These are phyloP conservation scores for Podaxis sp. DNA, from an alignment of 768 basidiomycete species.

Conservation along the genomic window DNA sequence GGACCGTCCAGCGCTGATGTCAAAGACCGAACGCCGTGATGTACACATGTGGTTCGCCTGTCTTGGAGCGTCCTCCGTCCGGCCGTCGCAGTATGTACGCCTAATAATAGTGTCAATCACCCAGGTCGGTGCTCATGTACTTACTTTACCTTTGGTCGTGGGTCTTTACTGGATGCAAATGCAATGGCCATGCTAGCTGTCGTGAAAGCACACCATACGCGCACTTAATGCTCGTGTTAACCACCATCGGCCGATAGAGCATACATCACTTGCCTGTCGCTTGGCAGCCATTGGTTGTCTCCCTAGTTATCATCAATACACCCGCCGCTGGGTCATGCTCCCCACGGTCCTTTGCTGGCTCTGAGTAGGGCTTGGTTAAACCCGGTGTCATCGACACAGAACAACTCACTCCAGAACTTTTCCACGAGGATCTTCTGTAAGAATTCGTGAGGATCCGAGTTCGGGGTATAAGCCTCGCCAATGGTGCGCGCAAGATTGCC, in stretches of 20 bases:
- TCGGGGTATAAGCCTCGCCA: conserved; percentile 33
- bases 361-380: conserved; percentile 25
- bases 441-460: conserved; percentile 53
- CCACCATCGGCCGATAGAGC: not conserved
- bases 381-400: not conserved
- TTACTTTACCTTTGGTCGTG: conserved; percentile 57
- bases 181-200: conserved; percentile 81
- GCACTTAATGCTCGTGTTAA: conserved; percentile 38
- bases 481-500: conserved; percentile 54
- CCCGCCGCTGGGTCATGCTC: conserved; percentile 57
- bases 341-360: conserved; percentile 35
- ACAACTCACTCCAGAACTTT: conserved; percentile 51
- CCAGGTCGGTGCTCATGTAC: not conserved
- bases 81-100: conserved; percentile 44
- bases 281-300: conserved; percentile 31
- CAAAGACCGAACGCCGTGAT: conserved; percentile 48
- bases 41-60: conserved; percentile 43
- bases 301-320: conserved; percentile 56
- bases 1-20: conserved; percentile 4
- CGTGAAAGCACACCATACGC: conserved; percentile 84
- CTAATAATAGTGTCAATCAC: conserved; percentile 23
- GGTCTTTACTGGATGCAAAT: conserved; percentile 55
- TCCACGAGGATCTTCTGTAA: conserved; percentile 45
- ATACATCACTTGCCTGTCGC: conserved; percentile 18
- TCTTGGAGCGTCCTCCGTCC: conserved; percentile 17